Conservation (phyloP, 2,329 filamentous ascomycete species). For the Aaosphaeria pasadenensis region DNA sequence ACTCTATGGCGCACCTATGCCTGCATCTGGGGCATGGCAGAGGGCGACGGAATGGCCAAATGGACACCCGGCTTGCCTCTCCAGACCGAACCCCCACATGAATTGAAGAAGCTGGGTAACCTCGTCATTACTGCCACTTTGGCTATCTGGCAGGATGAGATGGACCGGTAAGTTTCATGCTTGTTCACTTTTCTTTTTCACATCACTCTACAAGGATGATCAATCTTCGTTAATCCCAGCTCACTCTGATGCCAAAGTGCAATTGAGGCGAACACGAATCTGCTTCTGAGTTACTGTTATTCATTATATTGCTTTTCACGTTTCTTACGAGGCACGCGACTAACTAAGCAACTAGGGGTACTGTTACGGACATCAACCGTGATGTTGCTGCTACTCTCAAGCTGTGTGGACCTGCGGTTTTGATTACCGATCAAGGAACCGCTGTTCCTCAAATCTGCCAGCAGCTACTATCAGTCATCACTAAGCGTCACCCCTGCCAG, state of each 20-base stretch:
- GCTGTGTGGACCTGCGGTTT: constrained; percentile 81
- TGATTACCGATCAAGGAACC: constrained; percentile 62
- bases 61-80: constrained; percentile 87
- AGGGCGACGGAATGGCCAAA: constrained; percentile 73
- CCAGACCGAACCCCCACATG: constrained; percentile 72
- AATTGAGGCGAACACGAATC: constrained; percentile 85
- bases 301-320: constrained; percentile 25
- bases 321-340: constrained; percentile 2
- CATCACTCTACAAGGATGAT: constrained; percentile 63
- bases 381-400: constrained; percentile 89
- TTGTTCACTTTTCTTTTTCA: constrained; percentile 10
- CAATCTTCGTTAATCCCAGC: constrained; percentile 94
- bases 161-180: constrained; percentile 74
- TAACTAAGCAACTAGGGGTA: constrained; percentile 56
- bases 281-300: constrained; percentile 54
- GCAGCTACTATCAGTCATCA: constrained; percentile 75
- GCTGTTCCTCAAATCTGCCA: constrained; percentile 75
- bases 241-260: constrained; percentile 92
- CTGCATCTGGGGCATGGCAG: constrained; percentile 82
- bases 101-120: constrained; percentile 81
- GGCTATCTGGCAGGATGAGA: constrained; percentile 82
- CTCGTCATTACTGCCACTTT: constrained; percentile 82
- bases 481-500: constrained; percentile 89
- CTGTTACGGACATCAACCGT: constrained; percentile 92
- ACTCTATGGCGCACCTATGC: constrained; percentile 93